These are phyloP conservation scores for Phytophthora crassamura DNA, from an alignment of 352 stramenopile genomes.

Conservation along the genomic window DNA sequence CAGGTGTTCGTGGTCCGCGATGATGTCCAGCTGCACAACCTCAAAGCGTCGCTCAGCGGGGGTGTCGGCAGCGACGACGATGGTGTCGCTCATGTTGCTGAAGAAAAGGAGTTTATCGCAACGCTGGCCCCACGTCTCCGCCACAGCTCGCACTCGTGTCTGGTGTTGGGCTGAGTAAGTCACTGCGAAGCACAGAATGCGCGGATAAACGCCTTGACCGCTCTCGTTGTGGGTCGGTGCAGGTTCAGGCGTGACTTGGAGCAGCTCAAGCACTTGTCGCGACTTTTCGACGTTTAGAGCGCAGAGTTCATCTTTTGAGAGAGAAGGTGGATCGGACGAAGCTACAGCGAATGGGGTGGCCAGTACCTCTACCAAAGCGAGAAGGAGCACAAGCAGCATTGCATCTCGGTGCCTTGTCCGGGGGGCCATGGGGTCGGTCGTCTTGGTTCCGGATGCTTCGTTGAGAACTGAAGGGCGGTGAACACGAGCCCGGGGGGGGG, in stretches of 20 bases:
- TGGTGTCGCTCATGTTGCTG: constrained; percentile 70
- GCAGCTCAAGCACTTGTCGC: constrained; percentile 41
- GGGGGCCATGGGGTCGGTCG: too few relatives aligned
- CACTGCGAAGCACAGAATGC: constrained; percentile 76
- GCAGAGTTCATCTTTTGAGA: constrained; percentile 56
- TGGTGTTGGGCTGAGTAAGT: constrained; percentile 71
- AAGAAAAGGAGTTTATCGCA: constrained; percentile 84
- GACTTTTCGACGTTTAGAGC: constrained; percentile 45
- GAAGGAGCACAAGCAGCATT: background rate
- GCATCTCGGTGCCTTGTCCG: too few relatives aligned
- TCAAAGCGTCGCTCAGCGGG: constrained; percentile 40
- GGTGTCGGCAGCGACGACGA: constrained; percentile 44
- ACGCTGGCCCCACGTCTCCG: constrained; percentile 81
- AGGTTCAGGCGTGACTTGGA: constrained; percentile 48
- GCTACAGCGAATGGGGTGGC: background rate
- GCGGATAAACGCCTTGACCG: constrained; percentile 41
- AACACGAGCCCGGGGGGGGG: too few relatives aligned
- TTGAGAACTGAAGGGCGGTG: too few relatives aligned
- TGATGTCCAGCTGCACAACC: constrained; percentile 65
- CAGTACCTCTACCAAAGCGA: background rate
- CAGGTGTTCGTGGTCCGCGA: constrained; percentile 74
- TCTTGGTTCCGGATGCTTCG: too few relatives aligned
- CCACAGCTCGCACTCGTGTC: constrained; percentile 60
- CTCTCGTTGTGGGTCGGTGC: constrained; percentile 9
- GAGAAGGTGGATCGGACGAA: background rate